Conservation (phyloP, 306 rosid species). For the Arachis hypogaea region DNA sequence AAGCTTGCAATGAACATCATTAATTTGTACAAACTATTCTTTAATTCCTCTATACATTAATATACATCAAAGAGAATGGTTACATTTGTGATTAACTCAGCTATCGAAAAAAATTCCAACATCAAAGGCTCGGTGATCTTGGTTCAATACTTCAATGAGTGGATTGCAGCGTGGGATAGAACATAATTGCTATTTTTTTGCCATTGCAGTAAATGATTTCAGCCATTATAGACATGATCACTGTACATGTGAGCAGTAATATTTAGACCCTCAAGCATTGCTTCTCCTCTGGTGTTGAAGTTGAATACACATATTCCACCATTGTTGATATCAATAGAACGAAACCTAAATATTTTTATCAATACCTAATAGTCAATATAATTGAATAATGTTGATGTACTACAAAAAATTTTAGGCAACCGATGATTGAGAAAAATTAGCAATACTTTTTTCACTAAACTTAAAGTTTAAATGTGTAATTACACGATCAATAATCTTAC, state of each 20-base stretch:
- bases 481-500: slow-evolving; percentile 39
- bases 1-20: background rate
- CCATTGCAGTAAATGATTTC: slow-evolving; percentile 31
- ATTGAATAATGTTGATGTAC: background rate
- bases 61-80: slow-evolving; percentile 8
- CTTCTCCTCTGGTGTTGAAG: slow-evolving; percentile 77
- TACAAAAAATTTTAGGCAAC: too few species aligned
- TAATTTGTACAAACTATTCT: slow-evolving; percentile 2
- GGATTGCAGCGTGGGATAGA: background rate
- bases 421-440: background rate
- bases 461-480: background rate
- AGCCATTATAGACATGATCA: slow-evolving; percentile 64
- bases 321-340: slow-evolving; percentile 67
- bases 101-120: slow-evolving; percentile 9
- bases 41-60: background rate
- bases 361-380: slow-evolving; percentile 20
- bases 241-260: slow-evolving; percentile 75
- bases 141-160: background rate
- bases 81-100: slow-evolving; percentile 5
- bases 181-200: background rate
- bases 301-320: slow-evolving; percentile 70
- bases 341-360: slow-evolving; percentile 61
- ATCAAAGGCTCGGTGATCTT: background rate
- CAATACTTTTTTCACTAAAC: slow-evolving; percentile 20
- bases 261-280: slow-evolving; percentile 72